Evolutionary conservation across 208 protist genomes (phyloP).

Genomic region (Herpetomonas samuelpessoai): DNA sequence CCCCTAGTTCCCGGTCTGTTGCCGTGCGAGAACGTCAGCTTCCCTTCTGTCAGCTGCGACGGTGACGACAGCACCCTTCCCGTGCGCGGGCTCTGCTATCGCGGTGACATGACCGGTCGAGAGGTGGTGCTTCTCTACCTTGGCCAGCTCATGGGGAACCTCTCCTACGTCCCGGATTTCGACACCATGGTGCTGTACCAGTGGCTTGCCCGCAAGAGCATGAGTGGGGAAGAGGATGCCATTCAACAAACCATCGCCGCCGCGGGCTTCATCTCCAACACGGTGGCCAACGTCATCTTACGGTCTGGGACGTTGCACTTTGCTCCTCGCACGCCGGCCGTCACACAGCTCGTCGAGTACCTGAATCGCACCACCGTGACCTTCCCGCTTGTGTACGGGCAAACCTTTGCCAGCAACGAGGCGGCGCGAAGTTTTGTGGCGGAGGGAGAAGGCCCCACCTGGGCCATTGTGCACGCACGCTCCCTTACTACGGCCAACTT

Average conservation of each 20-base stretch:
- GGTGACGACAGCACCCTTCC: neutral
- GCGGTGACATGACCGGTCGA: neutral
- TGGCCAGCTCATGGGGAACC: slow-evolving; percentile 1
- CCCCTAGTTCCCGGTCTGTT: neutral
- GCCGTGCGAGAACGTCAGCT: neutral
- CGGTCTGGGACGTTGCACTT: slow-evolving; percentile 31
- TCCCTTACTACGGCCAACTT: slow-evolving; percentile 12
- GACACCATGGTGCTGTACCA: slow-evolving; percentile 18
- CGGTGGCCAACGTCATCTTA: slow-evolving; percentile 6
- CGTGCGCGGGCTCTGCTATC: neutral
- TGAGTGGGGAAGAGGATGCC: neutral
- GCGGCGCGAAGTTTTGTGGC: slow-evolving; percentile 13
- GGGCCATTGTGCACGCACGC: slow-evolving; percentile 32
- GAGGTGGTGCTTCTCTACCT: neutral
- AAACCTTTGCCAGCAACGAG: slow-evolving; percentile 23
- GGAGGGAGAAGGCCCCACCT: slow-evolving; percentile 11
- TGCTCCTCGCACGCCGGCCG: slow-evolving; percentile 19
- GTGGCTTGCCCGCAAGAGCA: slow-evolving; percentile 16
- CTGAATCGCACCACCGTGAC: slow-evolving; percentile 12
- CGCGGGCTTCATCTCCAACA: slow-evolving; percentile 3
- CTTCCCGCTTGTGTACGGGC: slow-evolving; percentile 29
- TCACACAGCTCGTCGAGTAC: slow-evolving; percentile 12
- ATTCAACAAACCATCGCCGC: neutral
- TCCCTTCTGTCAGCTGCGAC: neutral
- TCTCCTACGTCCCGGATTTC: slow-evolving; percentile 13